Evolutionary conservation across 2,329 filamentous ascomycete genomes (phyloP), one percentile per base, ranked within the genome.

Genomic region (Sclerotinia borealis): DNA sequence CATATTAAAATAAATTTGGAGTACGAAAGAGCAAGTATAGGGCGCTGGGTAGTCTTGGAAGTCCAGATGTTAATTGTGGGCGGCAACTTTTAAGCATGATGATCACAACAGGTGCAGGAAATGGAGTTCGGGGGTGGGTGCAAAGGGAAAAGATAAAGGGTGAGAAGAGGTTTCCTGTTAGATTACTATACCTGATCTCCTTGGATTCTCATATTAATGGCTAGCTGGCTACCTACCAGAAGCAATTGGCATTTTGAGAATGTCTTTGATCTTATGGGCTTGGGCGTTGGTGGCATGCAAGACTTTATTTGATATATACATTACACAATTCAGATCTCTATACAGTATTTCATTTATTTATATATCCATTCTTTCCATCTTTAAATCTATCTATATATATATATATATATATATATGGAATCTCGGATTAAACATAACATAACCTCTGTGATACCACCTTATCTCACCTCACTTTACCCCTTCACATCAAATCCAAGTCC

Each of bases 1-100:
- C 52, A 82, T 90, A 58, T 73, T 87, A 75, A 88, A 88, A 74
- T 86, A 56, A 13, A 45, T 25, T 31, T 11, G 10, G 39, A 45
- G n/a, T 11, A 36, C 29, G 15, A 11, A 25, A 9, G 10, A 47
- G 22, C 11, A 5, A 47, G 22, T 25, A 47, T 47, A 15, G 4
- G 22, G 4, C 43, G 43, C 22, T 7, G 11, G 11, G 43, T 25
- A 4, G 22, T 27, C 22, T 27, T 1, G 22, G 22, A 47, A 27
- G 22, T 15, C 43, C 43, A 15, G 11, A 47, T 22, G 11, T 3
- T 13, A 19, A n/a, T n/a, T n/a, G n/a, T 54, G 15, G 22, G 51
- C 19, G 48, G 19, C 8, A 31, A 49, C 27, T n/a, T 19, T 13
- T 17, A 9, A 55, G 27, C 22, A 19, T 41, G 37, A 55, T 8